Conservation (phyloP, 1,284 basidiomycete species). For the Austropuccinia psidii region DNA sequence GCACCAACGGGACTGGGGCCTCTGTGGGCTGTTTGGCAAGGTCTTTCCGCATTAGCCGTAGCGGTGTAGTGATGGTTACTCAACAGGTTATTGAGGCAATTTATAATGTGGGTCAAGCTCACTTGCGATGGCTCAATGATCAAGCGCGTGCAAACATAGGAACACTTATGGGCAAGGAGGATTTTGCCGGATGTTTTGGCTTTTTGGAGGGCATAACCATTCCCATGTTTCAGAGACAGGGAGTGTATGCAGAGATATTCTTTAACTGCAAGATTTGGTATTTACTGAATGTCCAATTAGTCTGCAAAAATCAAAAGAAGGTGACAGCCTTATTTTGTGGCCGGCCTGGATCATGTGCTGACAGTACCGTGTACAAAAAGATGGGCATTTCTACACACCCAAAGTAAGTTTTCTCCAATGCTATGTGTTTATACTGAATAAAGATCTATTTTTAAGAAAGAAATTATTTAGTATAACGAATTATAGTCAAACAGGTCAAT, state of each 20-base stretch:
- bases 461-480: too few relatives aligned
- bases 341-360: conserved; percentile 14
- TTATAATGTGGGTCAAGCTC: neutral
- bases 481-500: conserved; percentile 17
- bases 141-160: neutral
- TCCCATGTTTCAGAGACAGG: neutral
- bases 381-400: neutral
- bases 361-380: neutral
- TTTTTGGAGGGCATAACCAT: conserved; percentile 9
- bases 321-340: conserved; percentile 1
- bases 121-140: neutral
- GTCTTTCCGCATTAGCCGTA: neutral
- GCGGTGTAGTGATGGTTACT: neutral
- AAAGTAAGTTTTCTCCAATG: neutral
- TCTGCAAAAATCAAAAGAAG: conserved; percentile 2
- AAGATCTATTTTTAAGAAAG: too few relatives aligned
- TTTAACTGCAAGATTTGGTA: neutral
- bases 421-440: neutral
- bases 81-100: neutral
- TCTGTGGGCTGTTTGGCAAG: neutral
- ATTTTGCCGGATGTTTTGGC: conserved; percentile 1
- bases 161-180: neutral
- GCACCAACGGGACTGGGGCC: conserved; percentile 10
- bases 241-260: neutral
- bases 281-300: conserved; percentile 1